phyloP scores from a whole-genome alignment of 1,139 yeast genomes.

The Blastobotrys raffinosifermentans region DNA sequence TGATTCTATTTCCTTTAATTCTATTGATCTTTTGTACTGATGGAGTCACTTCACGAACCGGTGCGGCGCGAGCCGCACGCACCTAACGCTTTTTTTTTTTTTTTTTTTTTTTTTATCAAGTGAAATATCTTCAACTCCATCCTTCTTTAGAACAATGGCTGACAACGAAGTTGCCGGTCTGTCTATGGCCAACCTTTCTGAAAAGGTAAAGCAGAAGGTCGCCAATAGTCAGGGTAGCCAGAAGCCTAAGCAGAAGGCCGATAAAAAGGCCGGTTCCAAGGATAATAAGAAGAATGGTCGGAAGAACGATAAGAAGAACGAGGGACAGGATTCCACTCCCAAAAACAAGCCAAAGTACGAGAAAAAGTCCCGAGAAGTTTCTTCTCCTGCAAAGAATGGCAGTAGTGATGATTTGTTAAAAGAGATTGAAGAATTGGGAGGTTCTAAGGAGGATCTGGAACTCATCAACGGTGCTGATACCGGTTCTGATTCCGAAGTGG shows the following conservation, averaged over 20 bases:
- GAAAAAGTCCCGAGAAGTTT: conserved; percentile 1
- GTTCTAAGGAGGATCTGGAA: conserved; percentile 58
- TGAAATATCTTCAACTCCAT: too few species aligned
- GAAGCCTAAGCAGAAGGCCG: conserved; percentile 6
- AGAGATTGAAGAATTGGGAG: conserved; percentile 47
- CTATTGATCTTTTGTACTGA: too few species aligned
- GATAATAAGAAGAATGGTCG: conserved; percentile 19
- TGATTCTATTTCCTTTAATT: too few species aligned
- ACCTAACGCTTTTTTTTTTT: too few species aligned
- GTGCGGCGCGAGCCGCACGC: too few species aligned
- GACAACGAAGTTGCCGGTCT: conserved; percentile 13
- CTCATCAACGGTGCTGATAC: conserved; percentile 44
- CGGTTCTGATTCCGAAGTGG: conserved; percentile 47
- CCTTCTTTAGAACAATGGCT: too few species aligned
- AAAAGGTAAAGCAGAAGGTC: conserved; percentile 19
- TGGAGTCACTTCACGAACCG: too few species aligned
- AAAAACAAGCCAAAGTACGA: conserved; percentile 2
- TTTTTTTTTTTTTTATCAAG: too few species aligned
- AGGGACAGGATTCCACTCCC: conserved; percentile 5
- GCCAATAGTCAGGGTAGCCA: not conserved
- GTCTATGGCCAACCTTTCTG: conserved; percentile 16
- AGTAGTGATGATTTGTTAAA: conserved; percentile 15
- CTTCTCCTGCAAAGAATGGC: conserved; percentile 1
- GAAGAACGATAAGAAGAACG: conserved; percentile 14
- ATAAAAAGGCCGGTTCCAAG: conserved; percentile 22